Percentiles rank a stretch among this genome's conserved stretches.
Conservation (phyloP, 2,329 filamentous ascomycete genomes). For the Colletotrichum liaoningense region DNA sequence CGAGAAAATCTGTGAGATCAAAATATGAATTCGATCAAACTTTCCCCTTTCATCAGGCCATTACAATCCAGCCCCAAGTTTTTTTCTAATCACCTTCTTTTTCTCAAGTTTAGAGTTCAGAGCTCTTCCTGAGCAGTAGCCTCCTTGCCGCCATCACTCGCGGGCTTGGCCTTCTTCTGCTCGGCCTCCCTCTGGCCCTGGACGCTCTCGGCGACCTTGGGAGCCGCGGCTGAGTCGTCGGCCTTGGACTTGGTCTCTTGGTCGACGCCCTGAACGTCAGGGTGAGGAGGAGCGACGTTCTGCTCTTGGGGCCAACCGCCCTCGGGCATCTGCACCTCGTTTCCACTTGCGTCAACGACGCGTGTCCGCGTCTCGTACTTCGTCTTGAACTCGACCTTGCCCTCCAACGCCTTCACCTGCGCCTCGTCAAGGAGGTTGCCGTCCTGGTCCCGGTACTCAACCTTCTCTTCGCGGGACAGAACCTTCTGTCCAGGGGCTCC, state of each 20-base stretch:
- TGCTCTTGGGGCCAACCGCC: slow-evolving; percentile 50
- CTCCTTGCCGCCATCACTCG: slow-evolving; percentile 69
- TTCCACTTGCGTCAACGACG: slow-evolving; percentile 82
- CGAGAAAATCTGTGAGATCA: background rate
- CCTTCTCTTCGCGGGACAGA: slow-evolving; percentile 76
- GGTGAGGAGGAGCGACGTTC: slow-evolving; percentile 68
- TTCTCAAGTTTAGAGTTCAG: slow-evolving; percentile 44
- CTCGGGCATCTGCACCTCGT: slow-evolving; percentile 71
- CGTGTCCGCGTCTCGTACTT: slow-evolving; percentile 95
- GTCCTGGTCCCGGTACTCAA: slow-evolving; percentile 95
- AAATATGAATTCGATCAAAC: background rate
- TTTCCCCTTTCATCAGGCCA: background rate
- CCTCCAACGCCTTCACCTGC: slow-evolving; percentile 85
- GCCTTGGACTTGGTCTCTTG: slow-evolving; percentile 63
- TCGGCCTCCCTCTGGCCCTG: slow-evolving; percentile 71
- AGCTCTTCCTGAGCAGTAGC: slow-evolving; percentile 59
- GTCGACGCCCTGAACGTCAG: slow-evolving; percentile 71
- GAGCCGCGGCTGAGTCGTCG: slow-evolving; percentile 52
- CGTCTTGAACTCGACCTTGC: slow-evolving; percentile 95
- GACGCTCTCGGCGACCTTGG: slow-evolving; percentile 59
- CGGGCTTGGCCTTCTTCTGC: slow-evolving; percentile 68
- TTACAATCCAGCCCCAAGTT: background rate
- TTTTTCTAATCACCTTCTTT: too few relatives aligned
- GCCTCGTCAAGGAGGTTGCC: slow-evolving; percentile 89
- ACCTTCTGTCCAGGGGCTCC: slow-evolving; percentile 63